phyloP scores from a whole-genome alignment of 352 stramenopile species.

The Salisapilia sapeloensis region DNA sequence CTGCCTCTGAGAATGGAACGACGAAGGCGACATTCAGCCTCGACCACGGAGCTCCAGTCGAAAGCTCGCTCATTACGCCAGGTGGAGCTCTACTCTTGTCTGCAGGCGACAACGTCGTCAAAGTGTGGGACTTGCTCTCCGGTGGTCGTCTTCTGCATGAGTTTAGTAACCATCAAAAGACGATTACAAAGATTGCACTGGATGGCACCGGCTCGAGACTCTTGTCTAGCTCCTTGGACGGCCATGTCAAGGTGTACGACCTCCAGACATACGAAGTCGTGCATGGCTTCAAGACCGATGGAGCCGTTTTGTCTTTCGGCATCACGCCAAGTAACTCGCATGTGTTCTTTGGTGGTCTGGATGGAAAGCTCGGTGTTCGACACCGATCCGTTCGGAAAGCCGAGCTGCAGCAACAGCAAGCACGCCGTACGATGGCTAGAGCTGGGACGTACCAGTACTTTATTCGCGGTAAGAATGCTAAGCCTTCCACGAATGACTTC shows the following conservation, averaged over 20 bases:
- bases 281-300: slow-evolving; percentile 80
- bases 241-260: slow-evolving; percentile 89
- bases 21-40: slow-evolving; percentile 37
- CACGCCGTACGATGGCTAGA: slow-evolving; percentile 50
- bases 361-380: slow-evolving; percentile 72
- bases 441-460: slow-evolving; percentile 84
- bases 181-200: slow-evolving; percentile 81
- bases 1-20: slow-evolving; percentile 31
- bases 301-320: slow-evolving; percentile 58
- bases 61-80: slow-evolving; percentile 75
- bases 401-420: slow-evolving; percentile 48
- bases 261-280: slow-evolving; percentile 83
- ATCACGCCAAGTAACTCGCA: slow-evolving; percentile 78
- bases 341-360: slow-evolving; percentile 55
- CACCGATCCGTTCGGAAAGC: slow-evolving; percentile 50
- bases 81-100: slow-evolving; percentile 71
- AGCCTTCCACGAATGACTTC: slow-evolving; percentile 55
- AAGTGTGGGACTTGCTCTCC: slow-evolving; percentile 87
- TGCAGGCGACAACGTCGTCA: slow-evolving; percentile 79
- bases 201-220: slow-evolving; percentile 80
- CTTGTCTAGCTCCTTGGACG: slow-evolving; percentile 81
- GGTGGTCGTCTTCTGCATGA: slow-evolving; percentile 72
- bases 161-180: slow-evolving; percentile 89
- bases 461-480: slow-evolving; percentile 73
- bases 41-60: slow-evolving; percentile 79